These are phyloP conservation scores for Suhomyces vadensis DNA, from an alignment of 805 yeast species.

Conservation along the genomic window DNA sequence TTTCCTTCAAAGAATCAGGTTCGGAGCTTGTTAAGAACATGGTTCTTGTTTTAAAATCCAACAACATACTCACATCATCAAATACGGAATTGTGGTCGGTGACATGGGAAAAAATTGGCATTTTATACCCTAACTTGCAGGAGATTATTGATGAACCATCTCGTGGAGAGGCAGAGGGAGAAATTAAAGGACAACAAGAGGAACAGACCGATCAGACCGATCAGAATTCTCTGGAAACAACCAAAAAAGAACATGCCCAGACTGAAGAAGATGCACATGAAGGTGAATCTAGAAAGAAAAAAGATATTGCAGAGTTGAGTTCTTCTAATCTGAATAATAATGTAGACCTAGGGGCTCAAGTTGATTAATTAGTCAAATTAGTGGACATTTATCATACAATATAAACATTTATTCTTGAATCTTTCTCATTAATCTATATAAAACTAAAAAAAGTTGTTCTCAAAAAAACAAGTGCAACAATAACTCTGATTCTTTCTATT, in stretches of 20 bases:
- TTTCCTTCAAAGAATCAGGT: slow-evolving; percentile 30
- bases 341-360: background rate
- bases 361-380: background rate
- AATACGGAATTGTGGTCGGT: slow-evolving; percentile 29
- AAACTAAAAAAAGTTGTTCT: background rate
- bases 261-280: background rate
- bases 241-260: background rate
- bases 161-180: no score
- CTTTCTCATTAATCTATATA: background rate
- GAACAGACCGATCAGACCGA: background rate
- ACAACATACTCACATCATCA: slow-evolving; percentile 24
- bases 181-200: background rate
- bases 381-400: background rate
- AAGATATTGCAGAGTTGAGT: no score
- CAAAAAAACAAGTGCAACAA: no score
- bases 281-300: no score
- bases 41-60: slow-evolving; percentile 38
- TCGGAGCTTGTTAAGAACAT: slow-evolving; percentile 42
- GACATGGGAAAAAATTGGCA: slow-evolving; percentile 35
- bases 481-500: no score
- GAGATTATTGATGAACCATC: background rate
- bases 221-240: background rate
- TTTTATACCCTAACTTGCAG: slow-evolving; percentile 28
- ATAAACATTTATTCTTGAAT: background rate
- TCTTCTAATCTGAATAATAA: background rate